Conservation (phyloP, 768 basidiomycete species). For the Auriscalpium orientale region DNA sequence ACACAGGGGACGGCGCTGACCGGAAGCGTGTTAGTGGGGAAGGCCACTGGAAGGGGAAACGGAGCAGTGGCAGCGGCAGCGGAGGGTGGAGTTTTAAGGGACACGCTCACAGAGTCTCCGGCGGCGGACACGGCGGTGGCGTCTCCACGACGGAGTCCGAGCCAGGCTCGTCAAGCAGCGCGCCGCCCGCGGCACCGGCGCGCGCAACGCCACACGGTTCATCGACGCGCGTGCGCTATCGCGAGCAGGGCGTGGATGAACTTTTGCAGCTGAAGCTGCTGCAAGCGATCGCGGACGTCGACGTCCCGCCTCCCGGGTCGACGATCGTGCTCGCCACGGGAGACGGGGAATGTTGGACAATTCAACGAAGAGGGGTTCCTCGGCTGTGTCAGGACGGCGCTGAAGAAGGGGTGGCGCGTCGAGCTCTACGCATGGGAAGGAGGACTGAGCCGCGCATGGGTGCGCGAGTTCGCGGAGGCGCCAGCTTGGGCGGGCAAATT, state of each 20-base stretch:
- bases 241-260: slow-evolving; percentile 95
- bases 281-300: slow-evolving; percentile 70
- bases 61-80: slow-evolving; percentile 13
- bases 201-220: slow-evolving; percentile 14
- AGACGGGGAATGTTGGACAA: slow-evolving; percentile 85
- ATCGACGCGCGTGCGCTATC: slow-evolving; percentile 46
- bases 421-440: slow-evolving; percentile 91
- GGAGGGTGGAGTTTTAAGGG: slow-evolving; percentile 15
- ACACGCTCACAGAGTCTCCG: slow-evolving; percentile 14
- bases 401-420: slow-evolving; percentile 90
- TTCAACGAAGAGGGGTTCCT: slow-evolving; percentile 92
- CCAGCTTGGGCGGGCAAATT: slow-evolving; percentile 21
- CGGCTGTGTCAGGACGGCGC: slow-evolving; percentile 76
- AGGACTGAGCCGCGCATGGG: slow-evolving; percentile 74
- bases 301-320: slow-evolving; percentile 52
- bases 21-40: slow-evolving; percentile 30
- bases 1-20: slow-evolving; percentile 56
- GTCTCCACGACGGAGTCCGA: slow-evolving; percentile 27
- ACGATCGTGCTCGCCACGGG: slow-evolving; percentile 92
- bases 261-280: slow-evolving; percentile 88
- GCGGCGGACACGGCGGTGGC: slow-evolving; percentile 6
- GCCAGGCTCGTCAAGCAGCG: slow-evolving; percentile 15
- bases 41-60: slow-evolving; percentile 16
- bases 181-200: slow-evolving; percentile 9
- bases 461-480: slow-evolving; percentile 52